phyloP scores from a whole-genome alignment of 2,329 filamentous ascomycete species.

The Botryosphaeria dothidea region DNA sequence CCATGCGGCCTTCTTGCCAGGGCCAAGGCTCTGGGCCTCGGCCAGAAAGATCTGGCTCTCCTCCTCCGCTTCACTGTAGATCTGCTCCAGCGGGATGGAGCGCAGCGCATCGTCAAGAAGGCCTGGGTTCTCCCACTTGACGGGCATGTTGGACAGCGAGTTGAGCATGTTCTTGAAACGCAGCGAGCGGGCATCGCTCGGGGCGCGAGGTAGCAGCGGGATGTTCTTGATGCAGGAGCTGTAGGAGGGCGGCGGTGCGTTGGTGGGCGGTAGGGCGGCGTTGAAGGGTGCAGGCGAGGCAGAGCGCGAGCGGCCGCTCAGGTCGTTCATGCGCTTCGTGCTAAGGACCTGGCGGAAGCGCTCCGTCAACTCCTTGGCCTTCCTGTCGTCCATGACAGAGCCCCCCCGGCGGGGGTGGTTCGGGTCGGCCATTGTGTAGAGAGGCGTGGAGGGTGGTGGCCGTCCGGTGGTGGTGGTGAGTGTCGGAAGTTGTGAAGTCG shows the following conservation, averaged over 20 bases:
- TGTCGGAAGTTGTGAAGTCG: constrained; percentile 2
- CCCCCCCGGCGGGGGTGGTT: constrained; percentile 29
- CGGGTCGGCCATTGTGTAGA: constrained; percentile 22
- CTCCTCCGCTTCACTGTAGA: constrained; percentile 93
- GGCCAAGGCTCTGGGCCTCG: constrained; percentile 83
- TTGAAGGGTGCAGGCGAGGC: constrained; percentile 53
- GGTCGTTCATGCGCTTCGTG: constrained; percentile 82
- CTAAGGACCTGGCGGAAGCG: constrained; percentile 87
- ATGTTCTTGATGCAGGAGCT: constrained; percentile 60
- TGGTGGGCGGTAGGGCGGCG: constrained; percentile 31
- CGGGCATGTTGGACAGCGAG: constrained; percentile 82
- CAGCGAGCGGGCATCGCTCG: constrained; percentile 53
- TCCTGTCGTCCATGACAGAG: constrained; percentile 55
- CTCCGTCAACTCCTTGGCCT: constrained; percentile 75
- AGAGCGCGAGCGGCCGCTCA: constrained; percentile 63
- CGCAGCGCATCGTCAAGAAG: constrained; percentile 88
- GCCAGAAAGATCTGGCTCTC: constrained; percentile 85
- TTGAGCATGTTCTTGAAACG: constrained; percentile 71
- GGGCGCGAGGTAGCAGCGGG: constrained; percentile 73
- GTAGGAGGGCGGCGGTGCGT: constrained; percentile 58
- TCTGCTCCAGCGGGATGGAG: constrained; percentile 81
- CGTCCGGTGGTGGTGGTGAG: constrained; percentile 3
- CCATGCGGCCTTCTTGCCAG: constrained; percentile 81
- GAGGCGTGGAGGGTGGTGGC: neutral
- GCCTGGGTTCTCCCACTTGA: constrained; percentile 95